phyloP scores from a whole-genome alignment of 2,329 filamentous ascomycete species.

The Penicillium sp. region DNA sequence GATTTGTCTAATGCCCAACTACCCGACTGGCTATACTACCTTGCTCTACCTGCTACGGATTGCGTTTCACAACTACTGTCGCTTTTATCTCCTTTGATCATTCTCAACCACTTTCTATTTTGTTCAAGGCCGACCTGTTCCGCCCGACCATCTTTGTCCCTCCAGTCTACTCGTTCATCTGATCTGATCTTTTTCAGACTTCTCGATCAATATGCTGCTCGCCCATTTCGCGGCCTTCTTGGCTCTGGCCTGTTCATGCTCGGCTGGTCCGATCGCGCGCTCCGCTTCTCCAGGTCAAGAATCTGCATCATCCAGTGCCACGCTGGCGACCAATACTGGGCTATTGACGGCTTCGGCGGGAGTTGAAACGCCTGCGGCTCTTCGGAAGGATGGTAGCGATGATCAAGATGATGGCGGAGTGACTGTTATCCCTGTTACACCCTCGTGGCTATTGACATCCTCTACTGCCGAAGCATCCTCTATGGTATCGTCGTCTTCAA shows the following conservation, averaged over 20 bases:
- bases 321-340: background rate
- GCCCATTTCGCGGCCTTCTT: constrained; percentile 15
- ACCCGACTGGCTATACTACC: constrained; percentile 8
- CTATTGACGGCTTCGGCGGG: background rate
- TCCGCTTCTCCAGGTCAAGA: constrained; percentile 9
- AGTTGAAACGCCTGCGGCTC: background rate
- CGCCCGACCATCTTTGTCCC: background rate
- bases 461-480: background rate
- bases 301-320: background rate
- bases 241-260: constrained; percentile 23
- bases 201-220: constrained; percentile 23
- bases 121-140: background rate
- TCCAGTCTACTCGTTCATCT: constrained; percentile 6
- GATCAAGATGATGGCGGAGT: constrained; percentile 1
- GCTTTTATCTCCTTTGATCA: background rate
- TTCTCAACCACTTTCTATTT: background rate
- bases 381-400: background rate
- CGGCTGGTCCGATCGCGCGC: constrained; percentile 35
- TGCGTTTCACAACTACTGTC: background rate
- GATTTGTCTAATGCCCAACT: background rate
- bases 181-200: constrained; percentile 2
- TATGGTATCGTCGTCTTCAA: background rate
- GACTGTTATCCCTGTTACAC: constrained; percentile 15
- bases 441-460: constrained; percentile 13
- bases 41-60: background rate